phyloP scores from a whole-genome alignment of 169 alveolate genomes.

The Ichthyophthirius multifiliis region DNA sequence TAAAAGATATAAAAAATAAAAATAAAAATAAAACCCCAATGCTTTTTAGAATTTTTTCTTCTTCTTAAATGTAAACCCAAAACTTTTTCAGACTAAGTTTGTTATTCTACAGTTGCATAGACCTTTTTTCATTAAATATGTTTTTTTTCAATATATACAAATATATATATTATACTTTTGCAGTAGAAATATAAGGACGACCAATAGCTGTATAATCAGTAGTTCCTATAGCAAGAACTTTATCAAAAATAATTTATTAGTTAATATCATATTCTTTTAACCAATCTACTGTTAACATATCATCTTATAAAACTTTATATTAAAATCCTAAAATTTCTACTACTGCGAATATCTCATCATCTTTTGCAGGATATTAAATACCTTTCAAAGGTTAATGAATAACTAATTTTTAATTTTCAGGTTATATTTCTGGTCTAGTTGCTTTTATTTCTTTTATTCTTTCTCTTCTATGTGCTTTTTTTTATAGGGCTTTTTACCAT shows the following conservation, averaged over 20 bases:
- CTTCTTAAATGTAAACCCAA: slow-evolving; percentile 59
- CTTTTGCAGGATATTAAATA: slow-evolving; percentile 42
- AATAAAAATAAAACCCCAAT: not conserved
- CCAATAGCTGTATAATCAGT: slow-evolving; percentile 61
- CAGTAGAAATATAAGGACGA: slow-evolving; percentile 55
- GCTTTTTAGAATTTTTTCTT: slow-evolving; percentile 52
- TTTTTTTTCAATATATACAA: not conserved
- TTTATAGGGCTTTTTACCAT: slow-evolving; percentile 42
- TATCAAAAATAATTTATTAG: slow-evolving; percentile 46
- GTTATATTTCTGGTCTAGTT: slow-evolving; percentile 5
- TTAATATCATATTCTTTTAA: slow-evolving; percentile 49
- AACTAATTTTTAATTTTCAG: slow-evolving; percentile 14
- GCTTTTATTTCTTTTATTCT: slow-evolving; percentile 21
- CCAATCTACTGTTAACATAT: slow-evolving; percentile 42
- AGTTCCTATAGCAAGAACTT: slow-evolving; percentile 61
- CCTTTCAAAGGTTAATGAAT: slow-evolving; percentile 37
- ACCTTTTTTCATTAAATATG: slow-evolving; percentile 17
- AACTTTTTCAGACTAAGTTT: slow-evolving; percentile 47
- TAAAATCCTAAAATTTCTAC: slow-evolving; percentile 47
- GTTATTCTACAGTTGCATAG: slow-evolving; percentile 60
- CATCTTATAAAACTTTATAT: slow-evolving; percentile 58
- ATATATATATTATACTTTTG: slow-evolving; percentile 4
- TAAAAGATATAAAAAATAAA: not conserved
- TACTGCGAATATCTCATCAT: slow-evolving; percentile 51
- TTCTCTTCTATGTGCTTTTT: slow-evolving; percentile 23